A percentile compares a stretch with the other conserved stretches of the same genome.
Evolutionary conservation across 2,329 filamentous ascomycete genomes (phyloP).

Genomic region (Aspergillus vadensis): DNA sequence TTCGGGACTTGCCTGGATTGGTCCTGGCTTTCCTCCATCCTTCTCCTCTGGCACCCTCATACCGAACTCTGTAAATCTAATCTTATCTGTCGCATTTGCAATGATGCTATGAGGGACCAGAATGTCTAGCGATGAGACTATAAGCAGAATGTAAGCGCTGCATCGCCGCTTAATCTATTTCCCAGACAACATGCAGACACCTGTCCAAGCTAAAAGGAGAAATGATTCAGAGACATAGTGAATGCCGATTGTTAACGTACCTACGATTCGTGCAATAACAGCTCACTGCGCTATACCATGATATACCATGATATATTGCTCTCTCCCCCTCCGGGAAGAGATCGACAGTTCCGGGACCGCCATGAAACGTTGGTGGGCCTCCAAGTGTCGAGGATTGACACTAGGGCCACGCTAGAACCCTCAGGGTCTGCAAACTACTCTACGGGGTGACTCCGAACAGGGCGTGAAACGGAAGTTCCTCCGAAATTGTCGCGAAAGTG

Average conservation of each 20-base stretch:
- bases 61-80: no score
- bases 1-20: no score
- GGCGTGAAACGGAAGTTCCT: not conserved
- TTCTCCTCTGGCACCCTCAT: no score
- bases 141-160: no score
- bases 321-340: slow-evolving; percentile 42
- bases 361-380: slow-evolving; percentile 3
- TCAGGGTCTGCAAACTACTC: not conserved
- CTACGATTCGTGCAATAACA: not conserved
- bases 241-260: not conserved
- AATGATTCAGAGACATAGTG: not conserved
- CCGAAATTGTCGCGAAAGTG: not conserved
- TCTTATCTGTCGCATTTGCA: no score
- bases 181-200: no score
- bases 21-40: no score
- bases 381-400: slow-evolving; percentile 2
- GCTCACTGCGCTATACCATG: not conserved
- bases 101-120: no score
- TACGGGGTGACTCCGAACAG: not conserved
- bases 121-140: no score
- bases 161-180: no score
- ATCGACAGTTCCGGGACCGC: not conserved
- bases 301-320: no score
- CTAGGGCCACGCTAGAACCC: slow-evolving; percentile 4
- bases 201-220: no score